Base-by-base conservation (phyloP, 352 stramenopile species). In the Globisporangium solare region DNA sequence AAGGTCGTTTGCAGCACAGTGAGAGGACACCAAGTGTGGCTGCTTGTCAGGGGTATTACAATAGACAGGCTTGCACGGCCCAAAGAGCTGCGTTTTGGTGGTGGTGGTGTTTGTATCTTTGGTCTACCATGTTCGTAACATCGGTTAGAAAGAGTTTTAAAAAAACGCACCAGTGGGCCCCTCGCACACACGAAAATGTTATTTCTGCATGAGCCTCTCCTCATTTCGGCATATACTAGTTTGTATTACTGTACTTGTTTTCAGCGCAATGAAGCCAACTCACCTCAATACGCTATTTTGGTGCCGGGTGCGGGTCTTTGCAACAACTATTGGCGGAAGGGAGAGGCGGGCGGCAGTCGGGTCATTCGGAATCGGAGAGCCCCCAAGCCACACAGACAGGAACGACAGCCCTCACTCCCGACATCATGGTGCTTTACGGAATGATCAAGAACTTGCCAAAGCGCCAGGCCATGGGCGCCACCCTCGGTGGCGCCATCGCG, bases 371-470 rank as follows among this genome's bases (percentile, higher is more conserved):
- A 59, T 64, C 60, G 47, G 39, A 43, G 42, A 35, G 8, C 56
- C 46, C 47, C 42, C 61, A 73, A 60, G 68, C 62, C 66, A 39
- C 41, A 67, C 62, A 46, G 46, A 67, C 62, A 46, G 46, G 37
- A 54, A 41, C 40, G 32, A 41, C 22, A 52, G 45, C 21, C n/a
- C 58, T 54, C 47, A 21, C 21, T 24, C 8, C 13, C 46, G 10
- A 6, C 45, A 58, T 39, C 54, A 81, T 35, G 49, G 75, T 89
- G 75, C 74, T 92, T 61, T 88, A 84, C 74, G 54, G 68, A 49
- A 45, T 84, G 51, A 76, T 73, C 57, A 80, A 85, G 72, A 87
- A 86, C 67, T 59, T 90, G 54, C 76, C 79, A 47, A 88, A 86
- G 71, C 60, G 54, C 55, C 74, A 70, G 61, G 78, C 71, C 51